Evolutionary conservation across 805 yeast species (phyloP).

Genomic region (Saccharomyces cerevisiae): DNA sequence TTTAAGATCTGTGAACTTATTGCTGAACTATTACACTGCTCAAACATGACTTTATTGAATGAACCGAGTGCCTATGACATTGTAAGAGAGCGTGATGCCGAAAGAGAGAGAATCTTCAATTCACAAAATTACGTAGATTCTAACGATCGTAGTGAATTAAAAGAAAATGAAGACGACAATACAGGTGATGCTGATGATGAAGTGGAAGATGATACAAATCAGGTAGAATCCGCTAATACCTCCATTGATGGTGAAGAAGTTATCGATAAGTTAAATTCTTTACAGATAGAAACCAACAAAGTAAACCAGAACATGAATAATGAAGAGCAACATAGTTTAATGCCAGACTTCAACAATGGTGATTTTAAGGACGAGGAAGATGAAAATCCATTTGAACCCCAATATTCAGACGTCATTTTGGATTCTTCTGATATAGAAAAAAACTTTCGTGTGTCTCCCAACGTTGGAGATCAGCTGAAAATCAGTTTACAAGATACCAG

Average conservation of each 20-base stretch:
- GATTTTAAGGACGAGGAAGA: not conserved
- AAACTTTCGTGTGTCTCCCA: constrained; percentile 44
- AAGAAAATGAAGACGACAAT: constrained; percentile 13
- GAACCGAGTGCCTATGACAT: constrained; percentile 64
- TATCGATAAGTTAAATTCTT: constrained; percentile 2
- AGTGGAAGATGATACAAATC: constrained; percentile 1
- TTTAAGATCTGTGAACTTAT: constrained; percentile 88
- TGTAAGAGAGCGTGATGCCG: constrained; percentile 60
- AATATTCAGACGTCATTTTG: constrained; percentile 5
- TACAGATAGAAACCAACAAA: constrained; percentile 1
- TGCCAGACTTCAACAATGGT: not conserved
- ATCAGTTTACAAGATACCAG: constrained; percentile 58
- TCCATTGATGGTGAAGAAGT: constrained; percentile 3
- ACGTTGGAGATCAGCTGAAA: constrained; percentile 66
- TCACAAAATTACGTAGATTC: constrained; percentile 4
- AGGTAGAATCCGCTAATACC: constrained; percentile 5
- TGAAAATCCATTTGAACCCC: constrained; percentile 1
- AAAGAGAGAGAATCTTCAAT: constrained; percentile 35
- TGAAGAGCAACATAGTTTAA: not conserved
- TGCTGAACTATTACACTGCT: constrained; percentile 91
- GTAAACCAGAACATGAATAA: not conserved
- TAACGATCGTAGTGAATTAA: not conserved
- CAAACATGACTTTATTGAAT: constrained; percentile 87
- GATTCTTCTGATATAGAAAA: constrained; percentile 31
- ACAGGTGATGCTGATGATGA: not conserved